These are phyloP conservation scores for Salvia splendens DNA, from an alignment of 257 asterid species.

Conservation along the genomic window DNA sequence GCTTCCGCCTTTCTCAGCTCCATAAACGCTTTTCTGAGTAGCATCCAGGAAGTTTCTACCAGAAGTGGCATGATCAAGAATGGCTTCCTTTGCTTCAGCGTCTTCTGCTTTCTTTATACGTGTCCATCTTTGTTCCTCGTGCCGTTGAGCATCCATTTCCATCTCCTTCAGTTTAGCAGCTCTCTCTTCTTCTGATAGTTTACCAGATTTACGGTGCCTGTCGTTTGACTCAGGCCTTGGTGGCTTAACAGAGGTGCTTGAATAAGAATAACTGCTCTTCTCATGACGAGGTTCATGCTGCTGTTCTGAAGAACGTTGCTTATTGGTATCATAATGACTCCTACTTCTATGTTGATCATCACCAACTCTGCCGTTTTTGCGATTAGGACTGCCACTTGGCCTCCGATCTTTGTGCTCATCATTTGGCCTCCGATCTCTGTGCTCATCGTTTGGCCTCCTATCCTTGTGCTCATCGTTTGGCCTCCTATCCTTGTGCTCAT, in stretches of 20 bases:
- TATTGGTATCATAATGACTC: constrained; percentile 24
- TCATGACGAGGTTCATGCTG: constrained; percentile 37
- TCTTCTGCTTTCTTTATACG: constrained; percentile 84
- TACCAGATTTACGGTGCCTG: constrained; percentile 47
- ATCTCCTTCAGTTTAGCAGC: constrained; percentile 85
- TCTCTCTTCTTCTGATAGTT: constrained; percentile 90
- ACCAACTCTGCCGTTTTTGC: constrained; percentile 25
- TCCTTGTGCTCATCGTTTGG: too few relatives aligned
- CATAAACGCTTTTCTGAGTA: constrained; percentile 78
- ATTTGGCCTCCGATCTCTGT: too few relatives aligned
- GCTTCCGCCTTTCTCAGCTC: constrained; percentile 93
- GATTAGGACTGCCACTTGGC: constrained; percentile 2
- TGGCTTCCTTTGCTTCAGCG: constrained; percentile 68
- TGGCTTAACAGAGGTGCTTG: constrained; percentile 39
- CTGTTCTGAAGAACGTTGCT: constrained; percentile 42
- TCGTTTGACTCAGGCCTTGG: constrained; percentile 44
- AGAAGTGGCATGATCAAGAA: constrained; percentile 40
- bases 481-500: too few relatives aligned
- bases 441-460: too few relatives aligned
- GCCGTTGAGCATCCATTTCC: constrained; percentile 89
- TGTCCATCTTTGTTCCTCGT: constrained; percentile 93
- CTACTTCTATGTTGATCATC: constrained; percentile 23
- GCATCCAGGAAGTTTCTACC: constrained; percentile 83
- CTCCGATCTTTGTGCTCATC: too few relatives aligned
- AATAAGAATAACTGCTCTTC: constrained; percentile 30